phyloP scores from a whole-genome alignment of 495 filamentous ascomycete genomes.

The Hyaloscypha finlandica region DNA sequence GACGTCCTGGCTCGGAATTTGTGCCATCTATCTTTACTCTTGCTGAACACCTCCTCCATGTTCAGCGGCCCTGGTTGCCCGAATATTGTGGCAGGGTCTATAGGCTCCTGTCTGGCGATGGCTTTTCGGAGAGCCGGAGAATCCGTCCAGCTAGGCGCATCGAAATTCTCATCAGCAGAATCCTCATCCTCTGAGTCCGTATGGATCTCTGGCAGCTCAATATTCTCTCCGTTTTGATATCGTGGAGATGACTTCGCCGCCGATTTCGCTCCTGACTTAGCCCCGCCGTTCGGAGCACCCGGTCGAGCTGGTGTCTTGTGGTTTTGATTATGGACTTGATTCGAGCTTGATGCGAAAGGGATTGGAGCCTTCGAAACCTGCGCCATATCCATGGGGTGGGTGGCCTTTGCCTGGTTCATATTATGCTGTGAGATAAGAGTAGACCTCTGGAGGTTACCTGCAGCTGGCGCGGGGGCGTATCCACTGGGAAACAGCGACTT shows the following conservation, averaged over 20 bases:
- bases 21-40: conserved; percentile 75
- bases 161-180: conserved; percentile 58
- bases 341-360: conserved; percentile 75
- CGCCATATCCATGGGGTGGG: conserved; percentile 72
- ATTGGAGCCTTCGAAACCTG: conserved; percentile 87
- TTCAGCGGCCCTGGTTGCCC: conserved; percentile 81
- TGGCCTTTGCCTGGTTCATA: conserved; percentile 56
- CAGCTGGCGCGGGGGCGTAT: conserved; percentile 57
- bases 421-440: conserved; percentile 42
- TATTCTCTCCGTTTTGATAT: conserved; percentile 76
- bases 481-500: conserved; percentile 66
- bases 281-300: conserved; percentile 43
- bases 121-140: conserved; percentile 72
- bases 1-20: conserved; percentile 86
- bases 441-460: conserved; percentile 37
- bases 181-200: conserved; percentile 86
- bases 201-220: conserved; percentile 85
- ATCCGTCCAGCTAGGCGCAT: conserved; percentile 79
- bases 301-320: conserved; percentile 64
- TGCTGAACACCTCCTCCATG: conserved; percentile 89
- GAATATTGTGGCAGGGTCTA: conserved; percentile 87
- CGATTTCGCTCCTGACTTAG: conserved; percentile 52
- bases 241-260: conserved; percentile 70
- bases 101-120: conserved; percentile 73
- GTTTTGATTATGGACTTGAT: conserved; percentile 43